Conservation (phyloP, 2,329 filamentous ascomycete species). For the Dothideomycetidae sp. region DNA sequence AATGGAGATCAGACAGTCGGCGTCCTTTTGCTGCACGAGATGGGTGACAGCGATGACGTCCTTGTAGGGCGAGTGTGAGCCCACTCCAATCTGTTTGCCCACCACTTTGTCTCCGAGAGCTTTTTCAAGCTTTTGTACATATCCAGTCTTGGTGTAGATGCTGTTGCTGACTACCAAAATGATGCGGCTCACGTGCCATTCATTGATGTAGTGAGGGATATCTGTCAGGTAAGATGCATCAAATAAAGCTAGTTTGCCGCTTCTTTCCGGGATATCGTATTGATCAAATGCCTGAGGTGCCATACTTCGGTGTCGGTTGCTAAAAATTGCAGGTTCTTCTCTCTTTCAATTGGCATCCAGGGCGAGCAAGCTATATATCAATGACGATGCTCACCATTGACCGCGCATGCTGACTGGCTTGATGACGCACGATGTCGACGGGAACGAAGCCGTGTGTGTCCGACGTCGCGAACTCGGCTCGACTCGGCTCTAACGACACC, state of each 20-base stretch:
- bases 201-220: not conserved
- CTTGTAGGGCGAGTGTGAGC: constrained; percentile 17
- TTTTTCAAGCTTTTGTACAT: constrained; percentile 10
- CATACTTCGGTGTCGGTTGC: too few relatives aligned
- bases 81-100: constrained; percentile 16
- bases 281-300: not conserved
- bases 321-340: too few relatives aligned
- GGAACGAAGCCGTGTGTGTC: too few relatives aligned
- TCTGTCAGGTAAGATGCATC: not conserved
- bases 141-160: not conserved
- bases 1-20: constrained; percentile 17
- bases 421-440: too few relatives aligned
- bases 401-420: too few relatives aligned
- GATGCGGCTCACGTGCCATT: not conserved
- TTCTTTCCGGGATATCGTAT: not conserved
- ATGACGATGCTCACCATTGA: too few relatives aligned
- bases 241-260: not conserved
- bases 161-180: not conserved
- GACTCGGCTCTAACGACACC: too few relatives aligned
- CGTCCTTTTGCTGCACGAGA: constrained; percentile 13
- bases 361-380: too few relatives aligned
- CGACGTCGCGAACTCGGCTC: too few relatives aligned
- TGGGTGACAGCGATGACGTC: constrained; percentile 16
- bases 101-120: constrained; percentile 14
- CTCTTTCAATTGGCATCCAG: too few relatives aligned